phyloP scores from a whole-genome alignment of 768 basidiomycete species.

The Rhizopogon vulgaris region DNA sequence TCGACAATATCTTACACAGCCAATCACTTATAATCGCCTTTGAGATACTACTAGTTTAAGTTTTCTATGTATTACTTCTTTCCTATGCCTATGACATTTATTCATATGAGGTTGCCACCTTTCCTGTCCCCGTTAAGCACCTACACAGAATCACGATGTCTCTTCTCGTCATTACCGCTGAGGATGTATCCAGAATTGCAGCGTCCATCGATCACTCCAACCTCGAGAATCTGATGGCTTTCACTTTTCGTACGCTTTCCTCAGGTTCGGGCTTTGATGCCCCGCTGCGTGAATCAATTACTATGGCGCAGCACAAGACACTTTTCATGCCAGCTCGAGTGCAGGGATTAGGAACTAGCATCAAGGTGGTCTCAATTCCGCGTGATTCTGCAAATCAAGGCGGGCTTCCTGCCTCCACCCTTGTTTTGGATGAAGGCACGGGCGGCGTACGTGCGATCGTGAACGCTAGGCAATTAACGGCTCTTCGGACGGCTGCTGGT shows the following conservation, averaged over 20 bases:
- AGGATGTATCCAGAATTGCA: slow-evolving; percentile 50
- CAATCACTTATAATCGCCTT: too few species aligned
- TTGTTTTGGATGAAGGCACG: slow-evolving; percentile 65
- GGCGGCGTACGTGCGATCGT: slow-evolving; percentile 71
- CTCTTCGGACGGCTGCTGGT: slow-evolving; percentile 81
- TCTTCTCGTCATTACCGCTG: slow-evolving; percentile 54
- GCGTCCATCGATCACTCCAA: slow-evolving; percentile 37
- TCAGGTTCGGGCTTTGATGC: slow-evolving; percentile 16
- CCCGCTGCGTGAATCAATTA: slow-evolving; percentile 59
- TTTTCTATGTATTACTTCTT: too few species aligned
- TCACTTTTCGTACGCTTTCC: slow-evolving; percentile 48
- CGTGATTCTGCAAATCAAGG: slow-evolving; percentile 29
- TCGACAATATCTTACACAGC: too few species aligned
- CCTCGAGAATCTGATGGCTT: slow-evolving; percentile 51
- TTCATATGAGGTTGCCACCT: too few species aligned
- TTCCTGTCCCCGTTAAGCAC: neutral
- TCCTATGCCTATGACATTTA: too few species aligned
- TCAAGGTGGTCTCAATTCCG: slow-evolving; percentile 83
- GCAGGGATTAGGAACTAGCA: slow-evolving; percentile 44
- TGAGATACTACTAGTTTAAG: too few species aligned
- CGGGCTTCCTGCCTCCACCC: slow-evolving; percentile 72
- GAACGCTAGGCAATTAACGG: slow-evolving; percentile 74
- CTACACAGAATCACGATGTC: slow-evolving; percentile 23
- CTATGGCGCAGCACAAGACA: slow-evolving; percentile 47
- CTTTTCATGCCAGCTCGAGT: slow-evolving; percentile 85